These are phyloP conservation scores for Xylariaceae sp. DNA, from an alignment of 2,329 filamentous ascomycete species.

Conservation along the genomic window DNA sequence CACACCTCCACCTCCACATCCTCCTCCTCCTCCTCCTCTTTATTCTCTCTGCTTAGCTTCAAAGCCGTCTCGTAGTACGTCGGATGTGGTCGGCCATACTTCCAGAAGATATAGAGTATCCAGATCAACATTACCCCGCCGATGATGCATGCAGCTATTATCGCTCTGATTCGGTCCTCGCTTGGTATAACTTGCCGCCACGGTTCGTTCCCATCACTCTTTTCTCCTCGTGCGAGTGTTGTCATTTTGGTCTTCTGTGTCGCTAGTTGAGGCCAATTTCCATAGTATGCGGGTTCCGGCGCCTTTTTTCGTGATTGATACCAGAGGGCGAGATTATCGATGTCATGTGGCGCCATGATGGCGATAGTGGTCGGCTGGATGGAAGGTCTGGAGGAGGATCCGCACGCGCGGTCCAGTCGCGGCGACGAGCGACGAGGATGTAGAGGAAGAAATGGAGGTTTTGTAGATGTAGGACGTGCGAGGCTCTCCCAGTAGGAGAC, in stretches of 20 bases:
- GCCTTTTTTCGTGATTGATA: no score
- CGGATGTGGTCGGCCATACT: constrained; percentile 3
- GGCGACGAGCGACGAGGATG: not conserved
- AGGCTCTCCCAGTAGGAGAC: not conserved
- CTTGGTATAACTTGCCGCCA: not conserved
- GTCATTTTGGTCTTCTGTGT: not conserved
- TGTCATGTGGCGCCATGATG: not conserved
- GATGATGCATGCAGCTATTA: constrained; percentile 5
- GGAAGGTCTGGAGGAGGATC: not conserved
- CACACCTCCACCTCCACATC: no score
- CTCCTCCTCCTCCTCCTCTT: not conserved
- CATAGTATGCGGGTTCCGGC: no score
- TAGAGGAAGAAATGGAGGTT: not conserved
- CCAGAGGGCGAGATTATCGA: no score
- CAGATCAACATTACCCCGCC: constrained; percentile 1
- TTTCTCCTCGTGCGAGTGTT: no score
- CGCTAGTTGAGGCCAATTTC: not conserved
- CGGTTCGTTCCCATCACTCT: no score
- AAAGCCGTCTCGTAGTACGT: constrained; percentile 15
- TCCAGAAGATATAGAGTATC: constrained; percentile 12
- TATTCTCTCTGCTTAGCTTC: not conserved
- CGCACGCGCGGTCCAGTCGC: not conserved
- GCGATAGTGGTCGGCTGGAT: not conserved
- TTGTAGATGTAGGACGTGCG: no score
- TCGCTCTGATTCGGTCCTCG: not conserved